A percentile compares a stretch with the other conserved stretches of the same genome.
Evolutionary conservation across 73 alveolate genomes (phyloP).

Genomic region (Paramecium primaurelia): DNA sequence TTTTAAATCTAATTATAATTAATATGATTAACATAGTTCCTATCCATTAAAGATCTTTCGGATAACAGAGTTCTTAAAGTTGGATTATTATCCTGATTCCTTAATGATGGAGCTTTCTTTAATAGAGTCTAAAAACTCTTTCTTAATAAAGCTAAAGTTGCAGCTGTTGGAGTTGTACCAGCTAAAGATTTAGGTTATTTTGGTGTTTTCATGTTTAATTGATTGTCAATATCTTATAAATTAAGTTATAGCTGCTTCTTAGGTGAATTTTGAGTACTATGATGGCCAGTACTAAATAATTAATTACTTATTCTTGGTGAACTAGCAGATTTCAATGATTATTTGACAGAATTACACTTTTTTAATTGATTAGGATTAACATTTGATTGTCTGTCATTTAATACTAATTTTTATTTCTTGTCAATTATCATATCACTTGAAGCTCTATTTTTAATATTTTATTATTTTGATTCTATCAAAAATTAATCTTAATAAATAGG

Average conservation of each 20-base stretch:
- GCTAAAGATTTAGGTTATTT: neutral
- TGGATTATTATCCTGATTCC: constrained; percentile 11
- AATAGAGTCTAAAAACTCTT: constrained; percentile 11
- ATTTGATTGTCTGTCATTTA: neutral
- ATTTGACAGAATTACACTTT: neutral
- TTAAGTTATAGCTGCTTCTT: constrained; percentile 13
- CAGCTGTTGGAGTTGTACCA: constrained; percentile 5
- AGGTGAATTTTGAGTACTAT: neutral
- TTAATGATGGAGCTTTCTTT: neutral
- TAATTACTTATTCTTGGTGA: neutral
- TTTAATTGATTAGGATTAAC: neutral
- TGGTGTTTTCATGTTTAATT: neutral
- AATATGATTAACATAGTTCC: neutral
- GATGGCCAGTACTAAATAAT: constrained; percentile 5
- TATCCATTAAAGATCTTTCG: constrained; percentile 30
- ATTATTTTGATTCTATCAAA: neutral
- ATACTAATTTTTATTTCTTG: neutral
- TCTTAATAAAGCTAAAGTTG: neutral
- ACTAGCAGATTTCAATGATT: neutral
- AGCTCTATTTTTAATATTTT: neutral
- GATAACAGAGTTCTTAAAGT: constrained; percentile 28
- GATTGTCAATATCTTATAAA: neutral
- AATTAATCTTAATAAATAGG: neutral
- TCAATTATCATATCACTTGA: neutral
- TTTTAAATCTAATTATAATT: constrained; percentile 10